Base-by-base conservation (phyloP, 352 stramenopile species). In the Globisporangium irregulare region DNA sequence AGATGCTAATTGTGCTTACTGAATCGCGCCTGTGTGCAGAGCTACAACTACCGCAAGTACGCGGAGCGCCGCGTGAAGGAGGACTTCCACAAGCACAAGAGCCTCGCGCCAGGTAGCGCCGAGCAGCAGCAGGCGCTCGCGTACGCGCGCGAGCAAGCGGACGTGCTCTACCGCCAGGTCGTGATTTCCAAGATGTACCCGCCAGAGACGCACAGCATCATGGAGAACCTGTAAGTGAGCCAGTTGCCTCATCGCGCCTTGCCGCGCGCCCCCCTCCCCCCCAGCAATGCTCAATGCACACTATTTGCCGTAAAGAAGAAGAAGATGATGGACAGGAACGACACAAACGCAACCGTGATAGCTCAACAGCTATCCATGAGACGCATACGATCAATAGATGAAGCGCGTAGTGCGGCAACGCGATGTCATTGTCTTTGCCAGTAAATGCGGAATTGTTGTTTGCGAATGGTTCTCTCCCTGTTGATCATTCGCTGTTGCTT, bases 11-110 rank as follows among this genome's bases (percentile, higher is more conserved):
- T 25, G 46, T 50, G 24, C 22, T 25, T 72, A 14, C 68, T 56
- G 18, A 32, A 61, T 43, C 18, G 48, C 10, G 29, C 38, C 43
- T 64, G 22, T 50, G 38, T 55, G 34, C 54, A 93, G 85, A 81
- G 74, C 62, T 91, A 93, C 75, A 93, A 90, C 77, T 91, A 82
- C 77, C 81, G 85, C 59, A 76, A 74, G 63, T 93, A 93, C 71
- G 78, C 81, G 32, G 63, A 76, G 46, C 81, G 82, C 46, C 85
- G 85, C 67, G 72, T 93, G 60, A 85, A 84, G 65, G 80, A 90
- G 55, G 82, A 91, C n/a, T 93, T 93, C 67, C 85, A 71, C 71
- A 86, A 85, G 76, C 81, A 91, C 69, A 84, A 81, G 68, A 54
- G 64, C 14, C 73, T 93, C 3, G 29, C 75, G 34, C 27, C 61